A percentile compares a stretch with the other conserved stretches of the same genome.
Evolutionary conservation across 257 asterid species (phyloP).

Genomic region (Ilex aquifolium): DNA sequence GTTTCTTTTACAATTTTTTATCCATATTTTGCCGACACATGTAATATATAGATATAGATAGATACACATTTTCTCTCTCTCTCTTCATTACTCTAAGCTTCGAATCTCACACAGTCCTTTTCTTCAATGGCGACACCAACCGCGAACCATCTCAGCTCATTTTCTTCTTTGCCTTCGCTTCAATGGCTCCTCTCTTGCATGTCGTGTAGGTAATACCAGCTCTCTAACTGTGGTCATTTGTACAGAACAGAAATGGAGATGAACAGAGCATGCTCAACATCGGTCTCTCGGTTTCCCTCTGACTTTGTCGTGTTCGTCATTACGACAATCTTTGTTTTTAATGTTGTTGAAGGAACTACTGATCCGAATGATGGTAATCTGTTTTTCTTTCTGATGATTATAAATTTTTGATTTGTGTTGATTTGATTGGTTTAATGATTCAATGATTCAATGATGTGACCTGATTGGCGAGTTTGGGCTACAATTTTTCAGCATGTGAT

Average conservation of each 20-base stretch:
- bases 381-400: slow-evolving; percentile 2
- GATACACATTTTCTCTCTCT: slow-evolving; percentile 21
- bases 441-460: slow-evolving; percentile 2
- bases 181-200: slow-evolving; percentile 13
- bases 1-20: background rate
- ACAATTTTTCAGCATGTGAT: too few species aligned
- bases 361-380: slow-evolving; percentile 66
- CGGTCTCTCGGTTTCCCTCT: slow-evolving; percentile 19
- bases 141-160: slow-evolving; percentile 23
- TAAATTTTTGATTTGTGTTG: background rate
- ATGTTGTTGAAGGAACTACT: slow-evolving; percentile 39
- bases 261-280: slow-evolving; percentile 6
- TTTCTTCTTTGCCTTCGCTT: background rate
- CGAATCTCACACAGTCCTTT: slow-evolving; percentile 55
- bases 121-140: slow-evolving; percentile 52
- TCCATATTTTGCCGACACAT: background rate
- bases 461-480: slow-evolving; percentile 11
- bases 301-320: slow-evolving; percentile 23
- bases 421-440: too few species aligned
- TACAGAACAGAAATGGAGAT: slow-evolving; percentile 28
- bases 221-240: background rate
- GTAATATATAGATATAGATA: too few species aligned
- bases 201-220: slow-evolving; percentile 8
- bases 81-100: slow-evolving; percentile 43
- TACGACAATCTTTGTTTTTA: slow-evolving; percentile 21